These are phyloP conservation scores for Colletotrichum neosansevieriae DNA, from an alignment of 2,329 filamentous ascomycete genomes.

Conservation along the genomic window DNA sequence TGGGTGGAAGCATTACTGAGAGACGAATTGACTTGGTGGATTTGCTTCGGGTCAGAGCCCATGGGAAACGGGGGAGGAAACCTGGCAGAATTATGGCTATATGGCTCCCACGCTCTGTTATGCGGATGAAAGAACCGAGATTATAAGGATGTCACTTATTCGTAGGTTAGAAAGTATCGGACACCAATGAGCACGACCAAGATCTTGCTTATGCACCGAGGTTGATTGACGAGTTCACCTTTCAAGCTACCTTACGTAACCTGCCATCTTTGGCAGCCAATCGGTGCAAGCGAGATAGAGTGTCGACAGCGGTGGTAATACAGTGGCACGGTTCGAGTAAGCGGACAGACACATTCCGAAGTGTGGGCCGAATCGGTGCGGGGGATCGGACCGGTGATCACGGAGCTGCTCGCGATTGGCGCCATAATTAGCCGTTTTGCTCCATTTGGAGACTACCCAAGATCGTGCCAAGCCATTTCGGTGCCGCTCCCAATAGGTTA, in stretches of 20 bases:
- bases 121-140: too few relatives aligned
- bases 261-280: not conserved
- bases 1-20: too few relatives aligned
- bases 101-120: too few relatives aligned
- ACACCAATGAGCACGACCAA: not conserved
- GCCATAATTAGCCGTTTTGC: slow-evolving; percentile 20
- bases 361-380: not conserved
- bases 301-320: not conserved
- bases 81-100: too few relatives aligned
- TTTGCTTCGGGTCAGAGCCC: too few relatives aligned
- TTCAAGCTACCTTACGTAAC: too few relatives aligned
- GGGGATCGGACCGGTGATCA: not conserved
- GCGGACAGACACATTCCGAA: slow-evolving; percentile 32
- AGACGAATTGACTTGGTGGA: too few relatives aligned
- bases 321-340: not conserved
- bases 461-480: not conserved
- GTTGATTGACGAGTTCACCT: too few relatives aligned
- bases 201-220: too few relatives aligned
- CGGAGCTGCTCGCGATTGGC: slow-evolving; percentile 25
- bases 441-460: not conserved
- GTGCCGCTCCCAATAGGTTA: not conserved
- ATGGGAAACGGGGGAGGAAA: too few relatives aligned
- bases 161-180: not conserved
- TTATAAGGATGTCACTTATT: not conserved
- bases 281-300: slow-evolving; percentile 2